Evolutionary conservation across 768 basidiomycete genomes (phyloP).

Genomic region (Tulasnella calospora): DNA sequence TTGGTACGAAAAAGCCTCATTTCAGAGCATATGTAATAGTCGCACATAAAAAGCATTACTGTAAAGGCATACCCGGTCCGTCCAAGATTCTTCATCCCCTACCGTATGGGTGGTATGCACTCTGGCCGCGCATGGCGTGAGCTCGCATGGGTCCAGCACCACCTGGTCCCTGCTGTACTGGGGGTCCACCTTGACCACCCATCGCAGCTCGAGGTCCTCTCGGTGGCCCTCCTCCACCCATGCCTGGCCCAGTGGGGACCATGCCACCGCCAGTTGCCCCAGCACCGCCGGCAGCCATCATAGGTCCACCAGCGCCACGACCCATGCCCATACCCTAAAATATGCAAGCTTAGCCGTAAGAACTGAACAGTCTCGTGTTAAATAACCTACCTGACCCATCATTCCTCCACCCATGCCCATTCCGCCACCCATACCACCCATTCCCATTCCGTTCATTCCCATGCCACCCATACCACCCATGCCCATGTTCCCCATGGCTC

Average conservation of each 20-base stretch:
- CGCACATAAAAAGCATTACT: not conserved
- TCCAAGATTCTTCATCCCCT: slow-evolving; percentile 37
- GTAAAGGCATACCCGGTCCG: not conserved
- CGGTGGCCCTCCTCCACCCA: slow-evolving; percentile 50
- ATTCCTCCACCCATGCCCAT: slow-evolving; percentile 41
- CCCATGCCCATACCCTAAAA: not conserved
- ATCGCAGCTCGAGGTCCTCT: slow-evolving; percentile 39
- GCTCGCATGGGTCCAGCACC: slow-evolving; percentile 44
- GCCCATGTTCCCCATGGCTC: slow-evolving; percentile 38
- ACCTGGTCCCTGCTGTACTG: slow-evolving; percentile 35
- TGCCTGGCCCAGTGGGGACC: slow-evolving; percentile 37
- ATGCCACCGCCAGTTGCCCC: slow-evolving; percentile 25
- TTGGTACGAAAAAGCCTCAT: not conserved
- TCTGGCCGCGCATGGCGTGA: slow-evolving; percentile 63
- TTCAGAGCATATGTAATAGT: not conserved
- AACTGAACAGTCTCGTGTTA: not conserved
- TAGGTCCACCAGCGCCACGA: slow-evolving; percentile 28
- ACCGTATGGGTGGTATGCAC: slow-evolving; percentile 80
- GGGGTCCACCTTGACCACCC: slow-evolving; percentile 26
- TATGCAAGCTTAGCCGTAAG: not conserved
- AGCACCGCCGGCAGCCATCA: slow-evolving; percentile 19
- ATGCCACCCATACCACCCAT: slow-evolving; percentile 40
- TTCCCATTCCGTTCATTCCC: not conserved
- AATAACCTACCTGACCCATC: slow-evolving; percentile 21
- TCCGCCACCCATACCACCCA: slow-evolving; percentile 16